Conservation (phyloP, 495 filamentous ascomycete species). For the Aspergillus homomorphus region DNA sequence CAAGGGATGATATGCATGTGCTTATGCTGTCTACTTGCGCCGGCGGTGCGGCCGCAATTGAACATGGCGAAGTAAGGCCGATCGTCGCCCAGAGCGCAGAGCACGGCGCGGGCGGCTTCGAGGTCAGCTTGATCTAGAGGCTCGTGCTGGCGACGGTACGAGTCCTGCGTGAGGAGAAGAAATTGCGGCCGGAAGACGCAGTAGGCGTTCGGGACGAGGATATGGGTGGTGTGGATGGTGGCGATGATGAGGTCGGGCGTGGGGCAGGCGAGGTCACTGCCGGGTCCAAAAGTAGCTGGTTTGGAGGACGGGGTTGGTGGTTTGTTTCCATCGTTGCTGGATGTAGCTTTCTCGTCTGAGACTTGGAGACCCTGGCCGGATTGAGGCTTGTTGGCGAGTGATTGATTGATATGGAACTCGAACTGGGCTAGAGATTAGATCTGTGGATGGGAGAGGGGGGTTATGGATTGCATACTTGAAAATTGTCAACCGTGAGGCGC, state of each 20-base stretch:
- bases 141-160: conserved; percentile 34
- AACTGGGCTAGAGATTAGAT: background rate
- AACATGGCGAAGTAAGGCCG: conserved; percentile 28
- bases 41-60: conserved; percentile 36
- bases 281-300: background rate
- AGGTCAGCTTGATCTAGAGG: conserved; percentile 21
- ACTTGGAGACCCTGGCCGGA: background rate
- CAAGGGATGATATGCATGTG: conserved; percentile 41
- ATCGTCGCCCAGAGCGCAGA: conserved; percentile 13
- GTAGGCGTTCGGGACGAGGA: conserved; percentile 41
- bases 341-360: no score
- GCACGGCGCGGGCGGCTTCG: conserved; percentile 18
- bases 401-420: background rate
- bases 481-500: background rate
- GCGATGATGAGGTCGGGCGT: background rate
- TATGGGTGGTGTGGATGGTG: conserved; percentile 23
- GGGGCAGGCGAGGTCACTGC: background rate
- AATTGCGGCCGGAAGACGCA: conserved; percentile 37
- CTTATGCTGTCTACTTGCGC: conserved; percentile 43
- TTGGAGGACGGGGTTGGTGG: no score
- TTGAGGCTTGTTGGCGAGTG: background rate
- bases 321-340: background rate
- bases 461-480: background rate
- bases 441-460: background rate
- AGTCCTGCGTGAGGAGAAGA: conserved; percentile 38